Evolutionary conservation across 1,139 yeast species (phyloP), one percentile per base, ranked within the genome.

Genomic region (Torulaspora globosa): DNA sequence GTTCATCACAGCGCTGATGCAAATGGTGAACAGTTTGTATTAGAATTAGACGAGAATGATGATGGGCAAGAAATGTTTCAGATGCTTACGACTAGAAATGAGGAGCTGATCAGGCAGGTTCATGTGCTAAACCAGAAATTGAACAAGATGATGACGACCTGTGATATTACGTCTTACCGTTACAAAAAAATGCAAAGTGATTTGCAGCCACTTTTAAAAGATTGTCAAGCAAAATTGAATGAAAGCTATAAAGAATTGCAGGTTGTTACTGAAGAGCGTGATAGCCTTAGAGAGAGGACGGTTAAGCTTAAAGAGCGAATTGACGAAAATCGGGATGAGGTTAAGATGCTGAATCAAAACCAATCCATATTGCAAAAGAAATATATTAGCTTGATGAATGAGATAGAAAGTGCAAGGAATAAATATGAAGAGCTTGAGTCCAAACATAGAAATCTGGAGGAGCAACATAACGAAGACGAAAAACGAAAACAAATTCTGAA

Each of bases 181-280:
- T 64, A 75, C 42, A 68, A 67, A 6, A 61, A 63, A 37, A 69
- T 76, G 7, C 64, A 65, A 8, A 80, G 76, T 56, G 46, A 49
- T 19, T 83, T 84, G 60, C 84, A 81, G 43, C 85, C 82, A 49
- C 64, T 84, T 42, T 82, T 81, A 60, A 73, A 74, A 35, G 92
- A 84, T 56, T 70, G 83, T 46, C 76, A 73, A 21, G 24, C 27
- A 14, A 42, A 47, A 37, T 36, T 44, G 14, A 32, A 39, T 11
- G 71, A 80, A 40, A 65, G 84, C 49, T 76, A 82, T 56, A 79
- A 48, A 19, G 47, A 39, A 12, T 6, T 43, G 14, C 53, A 46
- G 10, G 34, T 33, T 8, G 29, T 44, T 6, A 43, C 40, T 24
- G 44, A 43, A 19, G 60, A 56, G 36, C 30, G 52, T 5, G 60